Evolutionary conservation across 2,329 filamentous ascomycete species (phyloP).

Genomic region (Venturia carpophila): DNA sequence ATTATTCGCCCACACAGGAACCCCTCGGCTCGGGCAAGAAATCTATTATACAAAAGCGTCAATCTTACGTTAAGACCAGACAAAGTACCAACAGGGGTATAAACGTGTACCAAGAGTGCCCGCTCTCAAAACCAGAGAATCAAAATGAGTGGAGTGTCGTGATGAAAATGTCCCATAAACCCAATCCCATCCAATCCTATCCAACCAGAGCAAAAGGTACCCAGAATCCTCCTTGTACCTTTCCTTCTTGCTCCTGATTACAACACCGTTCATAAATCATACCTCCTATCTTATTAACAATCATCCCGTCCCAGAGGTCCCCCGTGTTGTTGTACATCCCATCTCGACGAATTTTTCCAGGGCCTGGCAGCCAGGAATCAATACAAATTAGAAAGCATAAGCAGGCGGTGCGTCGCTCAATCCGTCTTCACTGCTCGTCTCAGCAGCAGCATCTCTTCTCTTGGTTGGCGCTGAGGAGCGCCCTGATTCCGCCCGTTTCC

Average conservation of each 20-base stretch:
- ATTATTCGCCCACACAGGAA: not conserved
- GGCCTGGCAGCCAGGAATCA: not conserved
- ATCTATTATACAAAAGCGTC: not conserved
- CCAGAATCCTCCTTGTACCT: not conserved
- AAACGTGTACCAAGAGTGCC: constrained; percentile 1
- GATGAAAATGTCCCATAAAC: not conserved
- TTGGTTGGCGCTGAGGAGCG: not conserved
- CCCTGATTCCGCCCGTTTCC: not conserved
- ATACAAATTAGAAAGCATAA: constrained; percentile 16
- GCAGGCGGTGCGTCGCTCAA: constrained; percentile 13
- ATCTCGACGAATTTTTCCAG: not conserved
- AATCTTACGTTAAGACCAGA: not conserved
- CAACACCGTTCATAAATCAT: not conserved
- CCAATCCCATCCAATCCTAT: not conserved
- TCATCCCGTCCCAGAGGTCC: not conserved
- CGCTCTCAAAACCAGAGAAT: constrained; percentile 1
- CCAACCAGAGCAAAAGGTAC: not conserved
- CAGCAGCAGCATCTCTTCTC: constrained; percentile 2
- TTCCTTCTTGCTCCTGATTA: not conserved
- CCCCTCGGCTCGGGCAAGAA: not conserved
- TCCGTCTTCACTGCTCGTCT: constrained; percentile 10
- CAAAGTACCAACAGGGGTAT: not conserved
- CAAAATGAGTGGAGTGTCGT: constrained; percentile 6
- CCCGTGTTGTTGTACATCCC: not conserved
- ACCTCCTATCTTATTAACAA: not conserved